Evolutionary conservation across 352 stramenopile species (phyloP), one percentile per base, ranked within the genome.

Genomic region (Phytophthora brassicae): DNA sequence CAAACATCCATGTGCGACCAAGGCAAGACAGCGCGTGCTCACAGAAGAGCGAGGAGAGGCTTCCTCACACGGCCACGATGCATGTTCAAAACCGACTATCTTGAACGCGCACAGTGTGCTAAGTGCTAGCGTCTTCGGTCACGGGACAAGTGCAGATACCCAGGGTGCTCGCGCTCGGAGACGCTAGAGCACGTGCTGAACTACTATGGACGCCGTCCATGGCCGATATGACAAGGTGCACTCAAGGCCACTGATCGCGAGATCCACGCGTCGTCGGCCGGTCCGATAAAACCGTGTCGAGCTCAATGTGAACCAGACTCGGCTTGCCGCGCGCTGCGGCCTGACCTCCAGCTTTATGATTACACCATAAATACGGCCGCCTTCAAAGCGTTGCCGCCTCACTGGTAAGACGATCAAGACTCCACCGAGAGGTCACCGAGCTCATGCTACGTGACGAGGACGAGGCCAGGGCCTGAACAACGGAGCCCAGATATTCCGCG

Each of bases 151-250:
- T 19, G 60, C 45, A 17, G 45, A 3, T 28, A 59, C 19, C 28
- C 16, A 4, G 35, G 24, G 17, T 66, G 58, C 43, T n/a, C 31
- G 11, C 13, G 20, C 13, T 6, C 2, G 9, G 58, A 66, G 44
- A 56, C 53, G n/a, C 28, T 63, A n/a, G 52, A 33, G 0, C 60
- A 62, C 26, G 53, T 68, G 8, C 48, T 68, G n/a, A 68, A 60
- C 33, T 48, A 64, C 47, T 64, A 64, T 63, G 52, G 53, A 55
- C 41, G 51, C 36, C 0, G 20, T 60, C 6, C 41, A 46, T 2
- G 20, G n/a, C 0, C 52, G 41, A 8, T 53, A 68, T 17, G 52
- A 63, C 23, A 24, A 56, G n/a, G n/a, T 16, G 60, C 36, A 6
- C 42, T 68, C 13, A 48, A 68, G 52, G 3, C 7, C 6, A 68